phyloP scores from a whole-genome alignment of 352 stramenopile species.

The Phytophthora idaei region DNA sequence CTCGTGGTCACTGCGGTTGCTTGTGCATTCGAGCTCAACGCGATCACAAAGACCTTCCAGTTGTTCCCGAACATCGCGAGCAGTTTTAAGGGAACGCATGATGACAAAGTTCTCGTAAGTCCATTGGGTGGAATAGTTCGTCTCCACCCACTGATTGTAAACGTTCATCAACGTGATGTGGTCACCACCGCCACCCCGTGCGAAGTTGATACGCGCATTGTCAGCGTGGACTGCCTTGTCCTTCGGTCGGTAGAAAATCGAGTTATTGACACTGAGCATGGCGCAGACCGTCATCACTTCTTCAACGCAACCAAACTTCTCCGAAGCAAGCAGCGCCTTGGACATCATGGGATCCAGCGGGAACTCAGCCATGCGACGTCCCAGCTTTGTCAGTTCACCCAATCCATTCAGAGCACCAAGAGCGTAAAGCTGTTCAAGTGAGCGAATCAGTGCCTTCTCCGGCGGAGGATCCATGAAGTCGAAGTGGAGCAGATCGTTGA shows the following conservation, averaged over 20 bases:
- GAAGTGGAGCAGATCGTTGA: slow-evolving; percentile 99
- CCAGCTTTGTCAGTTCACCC: slow-evolving; percentile 97
- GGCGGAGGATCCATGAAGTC: slow-evolving; percentile 99
- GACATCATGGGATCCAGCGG: slow-evolving; percentile 95
- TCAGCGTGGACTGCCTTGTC: slow-evolving; percentile 99
- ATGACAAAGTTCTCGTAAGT: slow-evolving; percentile 98
- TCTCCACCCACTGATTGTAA: slow-evolving; percentile 98
- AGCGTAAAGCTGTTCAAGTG: slow-evolving; percentile 98
- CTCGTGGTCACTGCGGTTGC: slow-evolving; percentile 91
- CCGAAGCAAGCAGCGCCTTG: slow-evolving; percentile 91
- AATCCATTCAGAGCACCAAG: slow-evolving; percentile 98
- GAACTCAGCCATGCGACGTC: slow-evolving; percentile 96
- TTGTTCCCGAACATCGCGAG: slow-evolving; percentile 98
- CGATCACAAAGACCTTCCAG: slow-evolving; percentile 98
- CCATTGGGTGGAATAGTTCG: slow-evolving; percentile 97
- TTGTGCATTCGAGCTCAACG: slow-evolving; percentile 95
- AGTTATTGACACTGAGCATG: slow-evolving; percentile 98
- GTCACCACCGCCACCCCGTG: slow-evolving; percentile 96
- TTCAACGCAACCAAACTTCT: slow-evolving; percentile 92
- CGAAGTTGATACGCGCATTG: slow-evolving; percentile 98
- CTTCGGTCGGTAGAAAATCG: slow-evolving; percentile 99
- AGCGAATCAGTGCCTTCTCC: slow-evolving; percentile 97
- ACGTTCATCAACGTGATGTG: slow-evolving; percentile 97
- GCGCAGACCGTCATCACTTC: slow-evolving; percentile 97
- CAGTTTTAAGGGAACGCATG: slow-evolving; percentile 97